These are phyloP conservation scores for Leucaena leucocephala DNA, from an alignment of 306 rosid genomes.

Conservation along the genomic window DNA sequence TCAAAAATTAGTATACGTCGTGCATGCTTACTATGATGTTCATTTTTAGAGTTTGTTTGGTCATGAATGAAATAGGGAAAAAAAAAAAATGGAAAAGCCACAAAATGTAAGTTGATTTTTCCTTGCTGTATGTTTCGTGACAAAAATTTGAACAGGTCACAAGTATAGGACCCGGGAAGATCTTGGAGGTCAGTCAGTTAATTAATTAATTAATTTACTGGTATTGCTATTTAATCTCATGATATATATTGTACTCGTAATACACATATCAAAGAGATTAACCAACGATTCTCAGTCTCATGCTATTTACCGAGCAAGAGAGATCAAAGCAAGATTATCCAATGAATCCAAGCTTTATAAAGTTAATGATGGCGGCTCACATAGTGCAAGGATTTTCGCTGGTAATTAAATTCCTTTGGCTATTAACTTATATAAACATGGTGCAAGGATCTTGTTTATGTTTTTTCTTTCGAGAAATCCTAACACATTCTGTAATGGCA, in stretches of 20 bases:
- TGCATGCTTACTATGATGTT: no score
- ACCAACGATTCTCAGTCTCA: constrained; percentile 19
- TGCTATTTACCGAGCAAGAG: constrained; percentile 40
- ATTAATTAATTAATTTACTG: not conserved
- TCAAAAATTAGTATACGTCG: not conserved
- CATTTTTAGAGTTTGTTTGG: no score
- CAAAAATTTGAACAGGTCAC: constrained; percentile 26
- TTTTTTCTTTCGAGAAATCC: not conserved
- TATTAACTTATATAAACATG: not conserved
- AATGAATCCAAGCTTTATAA: constrained; percentile 48
- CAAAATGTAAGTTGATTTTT: no score
- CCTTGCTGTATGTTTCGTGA: not conserved
- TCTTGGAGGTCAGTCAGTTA: constrained; percentile 36
- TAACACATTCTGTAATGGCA: constrained; percentile 32
- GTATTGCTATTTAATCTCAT: constrained; percentile 1
- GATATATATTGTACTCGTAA: constrained; percentile 3
- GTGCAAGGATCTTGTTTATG: not conserved
- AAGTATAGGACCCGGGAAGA: constrained; percentile 8
- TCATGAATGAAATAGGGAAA: no score
- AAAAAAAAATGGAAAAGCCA: no score
- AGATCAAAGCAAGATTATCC: constrained; percentile 44
- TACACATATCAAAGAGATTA: constrained; percentile 34
- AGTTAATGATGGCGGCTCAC: constrained; percentile 50
- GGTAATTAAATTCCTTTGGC: constrained; percentile 36
- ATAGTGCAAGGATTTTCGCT: constrained; percentile 63